phyloP scores from a whole-genome alignment of 257 asterid genomes.

The Solanum peruvianum region DNA sequence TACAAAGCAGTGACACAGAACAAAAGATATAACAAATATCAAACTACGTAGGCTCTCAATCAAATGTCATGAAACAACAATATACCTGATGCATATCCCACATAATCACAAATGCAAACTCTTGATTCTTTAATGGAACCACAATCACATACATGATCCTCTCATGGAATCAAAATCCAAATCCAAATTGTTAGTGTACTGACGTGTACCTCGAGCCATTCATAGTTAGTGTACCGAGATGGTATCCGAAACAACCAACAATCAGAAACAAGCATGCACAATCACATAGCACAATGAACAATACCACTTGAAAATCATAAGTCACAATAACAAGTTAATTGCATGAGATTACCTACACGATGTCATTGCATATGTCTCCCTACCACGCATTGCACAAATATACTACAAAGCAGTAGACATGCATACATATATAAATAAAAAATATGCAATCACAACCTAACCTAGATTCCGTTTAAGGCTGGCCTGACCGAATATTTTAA shows the following conservation, averaged over 20 bases:
- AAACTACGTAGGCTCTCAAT: background rate
- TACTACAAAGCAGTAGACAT: background rate
- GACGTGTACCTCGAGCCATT: background rate
- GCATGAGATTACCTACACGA: background rate
- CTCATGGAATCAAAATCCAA: background rate
- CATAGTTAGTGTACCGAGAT: too few relatives aligned
- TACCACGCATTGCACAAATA: background rate
- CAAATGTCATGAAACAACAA: background rate
- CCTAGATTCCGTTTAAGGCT: background rate
- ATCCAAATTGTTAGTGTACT: background rate
- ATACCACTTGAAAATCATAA: background rate
- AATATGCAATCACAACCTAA: background rate
- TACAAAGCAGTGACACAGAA: background rate
- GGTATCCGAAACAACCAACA: background rate
- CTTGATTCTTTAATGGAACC: background rate
- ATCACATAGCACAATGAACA: background rate
- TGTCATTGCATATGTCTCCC: background rate
- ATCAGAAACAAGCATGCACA: too few relatives aligned
- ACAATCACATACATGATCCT: background rate
- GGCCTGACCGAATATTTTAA: accelerated
- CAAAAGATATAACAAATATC: background rate
- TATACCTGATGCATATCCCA: background rate
- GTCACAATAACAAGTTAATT: too few relatives aligned
- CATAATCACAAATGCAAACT: too few relatives aligned
- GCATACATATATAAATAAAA: too few relatives aligned